Evolutionary conservation across 352 stramenopile genomes (phyloP), one percentile per base, ranked within the genome.

Genomic region (Globisporangium splendens): DNA sequence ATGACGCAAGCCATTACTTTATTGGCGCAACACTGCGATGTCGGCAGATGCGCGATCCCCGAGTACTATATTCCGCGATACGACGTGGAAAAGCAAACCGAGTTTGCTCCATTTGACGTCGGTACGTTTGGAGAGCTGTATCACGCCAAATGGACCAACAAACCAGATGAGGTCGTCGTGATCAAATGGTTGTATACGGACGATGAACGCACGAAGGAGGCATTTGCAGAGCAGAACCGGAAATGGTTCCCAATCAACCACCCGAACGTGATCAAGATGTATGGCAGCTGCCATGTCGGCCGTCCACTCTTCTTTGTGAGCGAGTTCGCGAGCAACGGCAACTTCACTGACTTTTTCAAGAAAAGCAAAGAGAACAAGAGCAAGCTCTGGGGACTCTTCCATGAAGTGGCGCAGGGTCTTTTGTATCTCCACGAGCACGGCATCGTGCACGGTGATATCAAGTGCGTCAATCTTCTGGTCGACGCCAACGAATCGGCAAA

Each of bases 361-460:
- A 51, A 56, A 24, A 21, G 0, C 1, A 17, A 58, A 3, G 31
- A 68, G 24, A 62, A 46, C 24, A 50, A 63, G 59, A 3, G 48
- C 13, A 52, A 50, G 8, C 17, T 72, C 7, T 70, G 62, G 60
- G n/a, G 22, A 0, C 52, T 54, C 8, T 69, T 82, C 20, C 65
- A 75, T 3, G 62, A 81, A 24, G 71, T 66, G 0, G 73, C 72
- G 0, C 51, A 74, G 17, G 89, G 83, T 0, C 58, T 97, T 4
- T 51, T 63, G 31, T 95, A 91, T 50, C 65, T 97, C 14, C 87
- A 97, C 62, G 48, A 48, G 14, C 56, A 82, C 38, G 62, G 69
- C 11, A 63, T 89, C 46, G 67, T 97, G 21, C 88, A 96, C 61
- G 77, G 88, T n/a, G 87, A 97, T 42, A 68, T 96, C 11, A 96